phyloP scores from a whole-genome alignment of 2,329 filamentous ascomycete species.

The Fusarium irregulare region DNA sequence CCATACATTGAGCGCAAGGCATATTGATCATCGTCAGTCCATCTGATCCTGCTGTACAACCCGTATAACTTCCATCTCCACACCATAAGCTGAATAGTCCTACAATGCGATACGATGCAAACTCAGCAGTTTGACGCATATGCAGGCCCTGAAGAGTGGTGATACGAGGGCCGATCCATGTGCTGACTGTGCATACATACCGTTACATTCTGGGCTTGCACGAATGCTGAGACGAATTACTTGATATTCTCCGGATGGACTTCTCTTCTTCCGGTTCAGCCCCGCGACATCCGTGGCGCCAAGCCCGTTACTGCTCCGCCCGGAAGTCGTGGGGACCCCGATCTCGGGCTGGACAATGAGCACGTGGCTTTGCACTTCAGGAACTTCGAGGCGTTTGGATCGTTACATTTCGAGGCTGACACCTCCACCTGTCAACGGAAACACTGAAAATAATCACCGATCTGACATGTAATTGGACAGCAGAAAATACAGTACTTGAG shows the following conservation, averaged over 20 bases:
- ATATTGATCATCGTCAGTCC: neutral
- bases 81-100: slow-evolving; percentile 14
- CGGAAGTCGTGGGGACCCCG: neutral
- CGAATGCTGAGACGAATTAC: neutral
- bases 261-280: slow-evolving; percentile 3
- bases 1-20: neutral
- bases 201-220: neutral
- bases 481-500: slow-evolving; percentile 5
- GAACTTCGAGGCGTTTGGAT: neutral
- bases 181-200: neutral
- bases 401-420: slow-evolving; percentile 32
- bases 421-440: slow-evolving; percentile 1
- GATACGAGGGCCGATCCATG: slow-evolving; percentile 26
- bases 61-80: slow-evolving; percentile 4
- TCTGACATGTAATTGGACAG: slow-evolving; percentile 5
- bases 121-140: neutral
- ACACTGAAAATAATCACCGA: neutral
- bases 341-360: slow-evolving; percentile 6
- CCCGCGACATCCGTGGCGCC: slow-evolving; percentile 32
- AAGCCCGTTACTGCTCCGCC: slow-evolving; percentile 30
- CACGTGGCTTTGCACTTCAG: slow-evolving; percentile 9
- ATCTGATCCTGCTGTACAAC: neutral
- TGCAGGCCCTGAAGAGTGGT: slow-evolving; percentile 1
- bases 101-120: neutral
- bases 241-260: neutral